Conservation (phyloP, 2,329 filamentous ascomycete genomes). For the Phoma sp. region DNA sequence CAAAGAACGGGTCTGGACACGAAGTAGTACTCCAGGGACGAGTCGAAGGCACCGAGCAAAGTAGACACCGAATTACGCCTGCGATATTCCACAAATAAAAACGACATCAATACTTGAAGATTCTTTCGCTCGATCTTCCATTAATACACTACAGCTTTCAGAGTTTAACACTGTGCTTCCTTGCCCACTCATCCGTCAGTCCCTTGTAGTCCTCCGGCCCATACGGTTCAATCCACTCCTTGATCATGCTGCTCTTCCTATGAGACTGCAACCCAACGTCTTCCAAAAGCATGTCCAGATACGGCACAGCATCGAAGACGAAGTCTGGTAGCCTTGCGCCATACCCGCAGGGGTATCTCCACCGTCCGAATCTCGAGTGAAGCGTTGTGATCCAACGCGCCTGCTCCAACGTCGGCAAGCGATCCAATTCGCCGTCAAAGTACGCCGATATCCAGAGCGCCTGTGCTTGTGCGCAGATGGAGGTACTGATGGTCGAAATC, state of each 20-base stretch:
- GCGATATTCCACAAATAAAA: background rate
- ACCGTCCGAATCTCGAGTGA: slow-evolving; percentile 61
- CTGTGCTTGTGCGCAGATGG: slow-evolving; percentile 49
- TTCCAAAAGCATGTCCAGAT: slow-evolving; percentile 65
- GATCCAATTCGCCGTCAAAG: slow-evolving; percentile 59
- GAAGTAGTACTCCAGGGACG: slow-evolving; percentile 1
- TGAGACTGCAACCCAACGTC: slow-evolving; percentile 12
- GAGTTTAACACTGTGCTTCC: slow-evolving; percentile 19
- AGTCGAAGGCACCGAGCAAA: background rate
- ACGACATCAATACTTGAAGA: background rate
- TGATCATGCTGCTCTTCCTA: slow-evolving; percentile 7
- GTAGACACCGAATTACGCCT: background rate
- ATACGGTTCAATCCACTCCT: slow-evolving; percentile 55
- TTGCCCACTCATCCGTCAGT: slow-evolving; percentile 61
- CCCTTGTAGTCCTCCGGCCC: slow-evolving; percentile 64
- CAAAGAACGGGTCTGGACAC: slow-evolving; percentile 5
- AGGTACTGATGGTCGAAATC: slow-evolving; percentile 46
- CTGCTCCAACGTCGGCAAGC: slow-evolving; percentile 21
- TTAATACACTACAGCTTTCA: background rate
- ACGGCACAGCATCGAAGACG: slow-evolving; percentile 78
- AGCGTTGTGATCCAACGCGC: slow-evolving; percentile 59
- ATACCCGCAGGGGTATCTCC: slow-evolving; percentile 66
- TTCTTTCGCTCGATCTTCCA: background rate
- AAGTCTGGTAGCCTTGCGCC: slow-evolving; percentile 70
- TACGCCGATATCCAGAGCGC: slow-evolving; percentile 64